Conservation (phyloP, 257 asterid species). For the Asclepias syriaca region DNA sequence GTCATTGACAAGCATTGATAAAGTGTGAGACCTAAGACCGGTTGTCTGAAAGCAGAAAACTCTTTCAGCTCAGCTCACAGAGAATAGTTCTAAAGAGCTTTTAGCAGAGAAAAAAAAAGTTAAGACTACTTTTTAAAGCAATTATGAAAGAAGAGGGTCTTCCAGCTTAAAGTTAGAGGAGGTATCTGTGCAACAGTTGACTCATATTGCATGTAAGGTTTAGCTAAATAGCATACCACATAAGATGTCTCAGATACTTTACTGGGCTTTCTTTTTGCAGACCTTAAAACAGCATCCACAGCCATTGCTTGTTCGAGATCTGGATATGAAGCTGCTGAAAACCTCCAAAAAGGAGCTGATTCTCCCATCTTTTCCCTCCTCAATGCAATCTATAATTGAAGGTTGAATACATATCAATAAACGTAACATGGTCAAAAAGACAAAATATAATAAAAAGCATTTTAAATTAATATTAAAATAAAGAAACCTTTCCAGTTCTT, state of each 20-base stretch:
- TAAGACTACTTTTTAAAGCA: no score
- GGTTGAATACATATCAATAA: constrained; percentile 11
- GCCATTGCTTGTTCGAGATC: constrained; percentile 71
- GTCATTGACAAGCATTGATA: no score
- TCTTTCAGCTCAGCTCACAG: no score
- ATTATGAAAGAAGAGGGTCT: no score
- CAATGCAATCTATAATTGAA: constrained; percentile 70
- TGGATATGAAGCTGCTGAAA: constrained; percentile 97
- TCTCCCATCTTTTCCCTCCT: constrained; percentile 97
- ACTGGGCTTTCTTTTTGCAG: constrained; percentile 26
- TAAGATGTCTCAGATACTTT: constrained; percentile 50
- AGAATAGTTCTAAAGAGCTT: no score
- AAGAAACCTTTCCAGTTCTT: constrained; percentile 83
- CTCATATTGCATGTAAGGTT: no score
- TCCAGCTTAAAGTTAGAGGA: no score
- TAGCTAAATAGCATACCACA: no score
- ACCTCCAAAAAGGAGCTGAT: constrained; percentile 98
- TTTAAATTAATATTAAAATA: constrained; percentile 1
- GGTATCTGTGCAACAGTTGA: no score
- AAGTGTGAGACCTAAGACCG: no score
- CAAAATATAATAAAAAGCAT: background rate
- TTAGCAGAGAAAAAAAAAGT: no score
- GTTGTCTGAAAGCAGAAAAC: no score
- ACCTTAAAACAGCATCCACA: constrained; percentile 36
- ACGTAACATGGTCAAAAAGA: background rate